phyloP scores from a whole-genome alignment of 352 stramenopile genomes.

The Phytophthora pini region DNA sequence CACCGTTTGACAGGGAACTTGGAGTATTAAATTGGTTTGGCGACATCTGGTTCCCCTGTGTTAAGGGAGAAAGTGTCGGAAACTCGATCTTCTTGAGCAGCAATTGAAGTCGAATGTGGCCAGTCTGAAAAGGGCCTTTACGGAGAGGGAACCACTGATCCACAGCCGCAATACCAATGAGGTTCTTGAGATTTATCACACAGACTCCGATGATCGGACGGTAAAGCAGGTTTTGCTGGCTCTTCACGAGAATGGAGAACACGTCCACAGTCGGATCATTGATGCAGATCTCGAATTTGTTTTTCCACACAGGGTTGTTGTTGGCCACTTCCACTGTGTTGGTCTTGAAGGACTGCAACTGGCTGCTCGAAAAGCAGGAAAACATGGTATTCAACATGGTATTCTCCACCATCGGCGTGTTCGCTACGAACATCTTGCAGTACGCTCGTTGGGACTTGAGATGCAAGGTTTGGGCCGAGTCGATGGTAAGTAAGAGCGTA shows the following conservation, averaged over 20 bases:
- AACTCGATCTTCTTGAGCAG: conserved; percentile 32
- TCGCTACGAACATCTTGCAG: conserved; percentile 53
- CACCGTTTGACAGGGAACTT: neutral
- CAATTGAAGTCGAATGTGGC: conserved; percentile 57
- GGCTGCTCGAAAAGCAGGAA: too few relatives aligned
- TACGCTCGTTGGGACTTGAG: neutral
- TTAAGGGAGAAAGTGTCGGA: neutral
- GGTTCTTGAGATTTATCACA: conserved; percentile 50
- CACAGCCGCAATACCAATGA: conserved; percentile 36
- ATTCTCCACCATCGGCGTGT: conserved; percentile 9
- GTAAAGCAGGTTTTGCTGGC: conserved; percentile 47
- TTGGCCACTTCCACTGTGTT: conserved; percentile 32
- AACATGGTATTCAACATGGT: conserved; percentile 13
- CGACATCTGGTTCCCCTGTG: neutral
- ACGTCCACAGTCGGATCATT: conserved; percentile 50
- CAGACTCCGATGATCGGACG: conserved; percentile 55
- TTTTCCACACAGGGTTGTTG: conserved; percentile 54
- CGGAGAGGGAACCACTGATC: conserved; percentile 58
- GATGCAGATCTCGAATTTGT: conserved; percentile 59
- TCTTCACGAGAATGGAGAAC: conserved; percentile 64
- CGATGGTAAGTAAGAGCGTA: conserved; percentile 13
- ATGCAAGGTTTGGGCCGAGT: neutral
- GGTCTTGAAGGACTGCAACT: conserved; percentile 43
- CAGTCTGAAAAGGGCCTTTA: conserved; percentile 43
- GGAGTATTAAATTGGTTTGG: neutral